Conservation (phyloP, 768 basidiomycete genomes). For the Trametopsis cervina region DNA sequence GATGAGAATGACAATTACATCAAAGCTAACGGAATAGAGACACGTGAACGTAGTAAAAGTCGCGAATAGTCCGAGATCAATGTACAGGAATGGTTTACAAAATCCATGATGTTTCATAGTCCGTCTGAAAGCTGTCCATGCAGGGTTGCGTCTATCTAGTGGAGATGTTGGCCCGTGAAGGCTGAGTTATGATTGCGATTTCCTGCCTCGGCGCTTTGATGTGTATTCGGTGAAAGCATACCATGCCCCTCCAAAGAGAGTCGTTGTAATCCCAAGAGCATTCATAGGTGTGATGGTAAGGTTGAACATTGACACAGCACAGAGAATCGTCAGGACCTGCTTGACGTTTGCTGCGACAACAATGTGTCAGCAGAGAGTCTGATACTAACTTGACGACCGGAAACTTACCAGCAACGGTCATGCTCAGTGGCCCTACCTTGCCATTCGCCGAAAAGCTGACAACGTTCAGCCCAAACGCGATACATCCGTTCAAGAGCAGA, state of each 20-base stretch:
- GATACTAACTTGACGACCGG: no score
- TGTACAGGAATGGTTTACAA: no score
- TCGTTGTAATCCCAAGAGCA: conserved; percentile 75
- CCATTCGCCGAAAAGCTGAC: conserved; percentile 96
- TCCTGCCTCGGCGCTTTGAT: background rate
- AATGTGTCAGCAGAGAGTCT: background rate
- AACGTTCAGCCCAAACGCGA: conserved; percentile 91
- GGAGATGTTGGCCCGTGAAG: background rate
- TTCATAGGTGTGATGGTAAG: conserved; percentile 76
- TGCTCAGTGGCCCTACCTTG: conserved; percentile 80
- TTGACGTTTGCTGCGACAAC: conserved; percentile 84
- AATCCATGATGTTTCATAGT: conserved; percentile 9
- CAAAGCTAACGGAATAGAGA: no score
- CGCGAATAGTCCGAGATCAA: no score
- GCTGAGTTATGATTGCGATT: background rate
- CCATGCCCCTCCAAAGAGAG: conserved; percentile 80
- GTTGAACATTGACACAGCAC: conserved; percentile 80
- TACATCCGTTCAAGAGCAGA: conserved; percentile 68
- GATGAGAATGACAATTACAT: no score
- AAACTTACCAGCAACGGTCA: conserved; percentile 79
- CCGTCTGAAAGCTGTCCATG: background rate
- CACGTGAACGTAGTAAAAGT: no score
- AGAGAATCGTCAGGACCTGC: conserved; percentile 84
- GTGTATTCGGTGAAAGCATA: conserved; percentile 60
- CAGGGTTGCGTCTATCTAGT: background rate